A percentile compares a stretch with the other conserved stretches of the same genome.
Evolutionary conservation across 2,329 filamentous ascomycete genomes (phyloP).

Genomic region (Penicillium sp.): DNA sequence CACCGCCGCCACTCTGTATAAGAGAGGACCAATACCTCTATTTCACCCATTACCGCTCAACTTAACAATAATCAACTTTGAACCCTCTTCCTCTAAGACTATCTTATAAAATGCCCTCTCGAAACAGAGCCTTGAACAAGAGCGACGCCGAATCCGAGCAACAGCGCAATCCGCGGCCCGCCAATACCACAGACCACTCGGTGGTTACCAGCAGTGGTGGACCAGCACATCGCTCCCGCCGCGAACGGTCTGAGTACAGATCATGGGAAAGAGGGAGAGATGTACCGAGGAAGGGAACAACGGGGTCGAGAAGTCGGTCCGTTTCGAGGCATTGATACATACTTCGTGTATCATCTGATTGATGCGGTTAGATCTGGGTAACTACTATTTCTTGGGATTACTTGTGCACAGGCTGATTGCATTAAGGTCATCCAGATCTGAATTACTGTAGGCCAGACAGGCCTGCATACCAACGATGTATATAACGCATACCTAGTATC

Average conservation of each 20-base stretch:
- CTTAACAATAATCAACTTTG: not conserved
- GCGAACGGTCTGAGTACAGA: slow-evolving; percentile 1
- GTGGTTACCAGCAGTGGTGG: slow-evolving; percentile 3
- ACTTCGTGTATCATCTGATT: not conserved
- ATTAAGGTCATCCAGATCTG: too few relatives aligned
- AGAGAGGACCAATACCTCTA: not conserved
- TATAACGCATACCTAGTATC: not conserved
- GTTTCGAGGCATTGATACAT: slow-evolving; percentile 1
- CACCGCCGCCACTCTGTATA: slow-evolving; percentile 8
- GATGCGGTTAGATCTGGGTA: not conserved
- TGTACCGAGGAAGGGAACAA: not conserved
- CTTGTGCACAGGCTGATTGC: too few relatives aligned
- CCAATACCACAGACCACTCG: slow-evolving; percentile 2
- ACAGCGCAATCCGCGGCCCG: not conserved
- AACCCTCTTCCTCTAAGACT: not conserved
- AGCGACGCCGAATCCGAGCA: not conserved
- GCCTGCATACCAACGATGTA: not conserved
- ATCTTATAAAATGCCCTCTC: not conserved
- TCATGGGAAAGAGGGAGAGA: not conserved
- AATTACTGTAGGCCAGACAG: not conserved
- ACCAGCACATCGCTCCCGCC: slow-evolving; percentile 1
- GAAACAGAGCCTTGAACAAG: not conserved
- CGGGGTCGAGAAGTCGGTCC: slow-evolving; percentile 1
- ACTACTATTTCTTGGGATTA: not conserved
- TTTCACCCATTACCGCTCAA: not conserved